Evolutionary conservation across 768 basidiomycete genomes (phyloP), one percentile per base, ranked within the genome.

Genomic region (Fomitopsis pulvina): DNA sequence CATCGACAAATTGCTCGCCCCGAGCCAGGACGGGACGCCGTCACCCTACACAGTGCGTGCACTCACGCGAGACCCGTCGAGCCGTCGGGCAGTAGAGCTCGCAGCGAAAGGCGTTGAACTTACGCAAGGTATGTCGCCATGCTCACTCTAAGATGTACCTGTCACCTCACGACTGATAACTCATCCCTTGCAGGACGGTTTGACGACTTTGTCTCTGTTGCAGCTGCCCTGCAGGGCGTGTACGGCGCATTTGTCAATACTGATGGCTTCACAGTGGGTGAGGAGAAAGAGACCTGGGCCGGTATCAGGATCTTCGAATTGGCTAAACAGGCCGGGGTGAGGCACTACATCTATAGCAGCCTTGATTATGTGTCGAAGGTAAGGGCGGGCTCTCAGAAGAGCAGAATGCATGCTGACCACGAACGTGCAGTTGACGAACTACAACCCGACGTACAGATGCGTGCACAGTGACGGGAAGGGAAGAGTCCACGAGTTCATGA

Each of bases 31-130:
- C 41, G 71, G 71, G 5, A 61, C 63, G 18, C 68, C 73, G 0
- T 72, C 73, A 27, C 72, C 72, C 0, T 74, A 72, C 54, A 54
- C 59, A 16, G 66, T 74, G 10, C 71, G 73, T 46, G 73, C 72
- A 5, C 62, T 74, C 34, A 74, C 73, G 1, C 61, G 73, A 32
- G 63, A 72, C 47, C 55, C 63, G 5, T 57, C 51, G 22, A 63
- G 65, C 45, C 53, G 53, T 30, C 62, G 70, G 12, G 72, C 71
- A 3, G 61, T 67, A 51, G 63, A 64, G 24, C 62, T 73, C 2
- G 56, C 63, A 24, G 63, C 57, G 16, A 61, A 63, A 39, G 73
- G 72, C 11, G 71, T 68, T 4, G 69, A 73, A 52, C 54, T 63
- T 29, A 60, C 71, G 27, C 50, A 66, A 68, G 72, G 73, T 66